These are phyloP conservation scores for Fennellomyces sp. DNA, from an alignment of 371 early-diverging fungal genomes.

Conservation along the genomic window DNA sequence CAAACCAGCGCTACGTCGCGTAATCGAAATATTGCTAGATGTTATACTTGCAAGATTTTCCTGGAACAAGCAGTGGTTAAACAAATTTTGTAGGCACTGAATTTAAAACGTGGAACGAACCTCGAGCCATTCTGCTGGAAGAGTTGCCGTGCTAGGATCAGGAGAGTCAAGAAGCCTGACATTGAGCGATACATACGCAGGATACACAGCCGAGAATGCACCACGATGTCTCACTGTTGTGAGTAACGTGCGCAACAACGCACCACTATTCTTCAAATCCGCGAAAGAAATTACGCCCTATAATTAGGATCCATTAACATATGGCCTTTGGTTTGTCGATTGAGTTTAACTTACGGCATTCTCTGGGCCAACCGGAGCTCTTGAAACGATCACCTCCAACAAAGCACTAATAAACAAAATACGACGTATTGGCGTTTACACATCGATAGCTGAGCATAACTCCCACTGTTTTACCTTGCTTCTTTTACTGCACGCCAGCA, in stretches of 20 bases:
- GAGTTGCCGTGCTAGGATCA: conserved; percentile 39
- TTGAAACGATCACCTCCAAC: conserved; percentile 39
- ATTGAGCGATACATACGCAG: conserved; percentile 76
- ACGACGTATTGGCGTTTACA: too few relatives aligned
- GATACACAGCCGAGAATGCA: conserved; percentile 89
- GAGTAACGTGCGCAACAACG: conserved; percentile 59
- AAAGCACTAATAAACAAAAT: conserved; percentile 29
- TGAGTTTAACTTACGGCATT: conserved; percentile 12
- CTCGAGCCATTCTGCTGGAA: conserved; percentile 72
- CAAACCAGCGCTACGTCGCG: conserved; percentile 91
- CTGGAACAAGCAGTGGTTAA: conserved; percentile 12
- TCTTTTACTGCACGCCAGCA: conserved; percentile 95
- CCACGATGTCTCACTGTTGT: conserved; percentile 90
- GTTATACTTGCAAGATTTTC: conserved; percentile 52
- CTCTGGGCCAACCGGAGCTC: conserved; percentile 28
- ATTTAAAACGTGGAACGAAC: conserved; percentile 27
- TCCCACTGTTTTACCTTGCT: conserved; percentile 51
- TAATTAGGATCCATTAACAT: not conserved
- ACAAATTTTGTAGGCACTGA: not conserved
- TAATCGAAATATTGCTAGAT: conserved; percentile 80
- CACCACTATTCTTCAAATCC: conserved; percentile 58
- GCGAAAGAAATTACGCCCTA: not conserved
- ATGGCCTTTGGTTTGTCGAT: not conserved
- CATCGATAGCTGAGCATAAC: not conserved
- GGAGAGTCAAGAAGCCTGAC: conserved; percentile 62